A percentile compares a stretch with the other conserved stretches of the same genome.
phyloP scores from a whole-genome alignment of 306 rosid species.

The Pueraria montana region DNA sequence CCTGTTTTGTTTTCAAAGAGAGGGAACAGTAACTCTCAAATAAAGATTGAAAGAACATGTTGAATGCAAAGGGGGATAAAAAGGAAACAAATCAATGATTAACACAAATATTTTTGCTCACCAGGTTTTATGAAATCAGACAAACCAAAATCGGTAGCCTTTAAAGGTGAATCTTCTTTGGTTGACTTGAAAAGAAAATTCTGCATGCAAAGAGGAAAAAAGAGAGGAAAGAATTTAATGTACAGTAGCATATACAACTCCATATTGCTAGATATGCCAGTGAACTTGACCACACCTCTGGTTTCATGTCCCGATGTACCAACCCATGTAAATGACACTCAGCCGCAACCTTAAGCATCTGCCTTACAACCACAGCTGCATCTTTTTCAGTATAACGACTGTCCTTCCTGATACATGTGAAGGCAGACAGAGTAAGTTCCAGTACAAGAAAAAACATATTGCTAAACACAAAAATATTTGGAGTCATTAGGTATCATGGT shows the following conservation, averaged over 20 bases:
- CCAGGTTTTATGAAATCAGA: conserved; percentile 99
- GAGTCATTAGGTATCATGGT: conserved; percentile 13
- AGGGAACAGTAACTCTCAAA: conserved; percentile 41
- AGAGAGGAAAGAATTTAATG: conserved; percentile 45
- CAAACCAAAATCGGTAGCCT: conserved; percentile 98
- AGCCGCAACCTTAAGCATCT: conserved; percentile 99
- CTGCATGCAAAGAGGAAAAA: conserved; percentile 57
- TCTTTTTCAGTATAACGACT: conserved; percentile 96
- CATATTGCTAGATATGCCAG: conserved; percentile 37
- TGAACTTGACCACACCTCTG: conserved; percentile 71
- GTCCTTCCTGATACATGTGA: conserved; percentile 78
- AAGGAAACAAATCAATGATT: conserved; percentile 35
- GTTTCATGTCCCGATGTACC: conserved; percentile 99
- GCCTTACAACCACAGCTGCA: conserved; percentile 95
- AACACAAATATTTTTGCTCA: conserved; percentile 43
- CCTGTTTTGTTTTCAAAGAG: conserved; percentile 62
- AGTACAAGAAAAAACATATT: not conserved
- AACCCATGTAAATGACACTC: conserved; percentile 98
- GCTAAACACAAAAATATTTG: conserved; percentile 35
- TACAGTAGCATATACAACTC: conserved; percentile 28
- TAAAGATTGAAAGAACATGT: conserved; percentile 42
- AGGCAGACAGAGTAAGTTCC: conserved; percentile 46
- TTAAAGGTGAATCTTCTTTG: conserved; percentile 75
- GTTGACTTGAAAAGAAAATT: conserved; percentile 94
- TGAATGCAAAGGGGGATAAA: conserved; percentile 10